Evolutionary conservation across 306 rosid genomes (phyloP).

Genomic region (Boehmeria nivea): DNA sequence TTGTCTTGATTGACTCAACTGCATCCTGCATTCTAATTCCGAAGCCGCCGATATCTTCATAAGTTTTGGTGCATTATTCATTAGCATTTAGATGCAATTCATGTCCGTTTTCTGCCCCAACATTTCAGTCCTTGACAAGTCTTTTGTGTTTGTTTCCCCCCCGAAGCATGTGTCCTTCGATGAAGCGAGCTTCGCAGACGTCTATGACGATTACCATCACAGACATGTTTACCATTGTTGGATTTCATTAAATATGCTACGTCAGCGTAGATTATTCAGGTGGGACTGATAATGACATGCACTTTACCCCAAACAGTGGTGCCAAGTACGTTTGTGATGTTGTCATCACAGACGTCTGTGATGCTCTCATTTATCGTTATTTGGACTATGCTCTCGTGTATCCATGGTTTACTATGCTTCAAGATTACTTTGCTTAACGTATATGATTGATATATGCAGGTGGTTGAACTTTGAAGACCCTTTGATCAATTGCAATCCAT

Average conservation of each 20-base stretch:
- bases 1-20: no score
- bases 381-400: constrained; percentile 9
- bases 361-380: constrained; percentile 16
- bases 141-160: constrained; percentile 40
- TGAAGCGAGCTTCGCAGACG: constrained; percentile 49
- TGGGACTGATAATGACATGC: constrained; percentile 50
- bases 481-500: constrained; percentile 59
- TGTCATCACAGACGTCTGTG: constrained; percentile 60
- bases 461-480: constrained; percentile 97
- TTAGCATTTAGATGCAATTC: constrained; percentile 4
- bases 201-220: constrained; percentile 65
- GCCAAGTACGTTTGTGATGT: constrained; percentile 61
- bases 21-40: no score
- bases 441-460: constrained; percentile 37
- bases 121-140: constrained; percentile 39
- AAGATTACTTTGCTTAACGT: constrained; percentile 13
- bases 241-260: constrained; percentile 51
- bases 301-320: constrained; percentile 38
- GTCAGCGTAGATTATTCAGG: constrained; percentile 54
- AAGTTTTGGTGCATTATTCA: no score
- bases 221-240: constrained; percentile 53
- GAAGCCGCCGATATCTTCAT: no score
- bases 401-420: constrained; percentile 11
- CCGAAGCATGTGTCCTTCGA: constrained; percentile 49
- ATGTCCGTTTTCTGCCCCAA: constrained; percentile 16